A percentile compares a stretch with the other conserved stretches of the same genome.
Conservation (phyloP, 768 basidiomycete species). For the Kwoniella mangroviensis region DNA sequence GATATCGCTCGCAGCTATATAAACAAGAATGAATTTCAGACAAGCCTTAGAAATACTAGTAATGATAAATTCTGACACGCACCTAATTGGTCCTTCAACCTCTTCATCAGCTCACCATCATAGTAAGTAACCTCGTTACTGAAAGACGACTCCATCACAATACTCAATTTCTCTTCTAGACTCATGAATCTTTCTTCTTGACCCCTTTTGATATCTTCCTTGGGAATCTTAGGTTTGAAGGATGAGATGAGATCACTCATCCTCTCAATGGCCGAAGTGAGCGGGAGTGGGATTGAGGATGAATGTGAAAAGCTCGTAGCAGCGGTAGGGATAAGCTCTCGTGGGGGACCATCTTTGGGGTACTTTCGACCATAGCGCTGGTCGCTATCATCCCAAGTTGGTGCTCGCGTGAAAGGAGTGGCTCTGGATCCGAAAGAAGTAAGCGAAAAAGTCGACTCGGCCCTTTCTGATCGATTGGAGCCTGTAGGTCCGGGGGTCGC, state of each 20-base stretch:
- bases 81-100: not conserved
- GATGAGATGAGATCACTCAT: not conserved
- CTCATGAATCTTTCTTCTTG: not conserved
- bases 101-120: not conserved
- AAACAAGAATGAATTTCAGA: too few relatives aligned
- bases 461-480: not conserved
- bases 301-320: not conserved
- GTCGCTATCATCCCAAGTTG: slow-evolving; percentile 10
- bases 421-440: not conserved
- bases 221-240: not conserved
- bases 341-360: not conserved
- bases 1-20: not conserved
- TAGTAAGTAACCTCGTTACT: not conserved
- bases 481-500: not conserved
- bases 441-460: not conserved
- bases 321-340: not conserved
- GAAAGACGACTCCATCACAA: not conserved
- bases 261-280: not conserved
- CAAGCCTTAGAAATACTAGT: too few relatives aligned
- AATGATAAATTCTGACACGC: not conserved
- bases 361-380: slow-evolving; percentile 13
- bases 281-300: not conserved
- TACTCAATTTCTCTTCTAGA: not conserved
- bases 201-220: not conserved
- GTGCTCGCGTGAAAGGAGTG: not conserved